Evolutionary conservation across 2,329 filamentous ascomycete genomes (phyloP).

Genomic region (Fusarium sp.): DNA sequence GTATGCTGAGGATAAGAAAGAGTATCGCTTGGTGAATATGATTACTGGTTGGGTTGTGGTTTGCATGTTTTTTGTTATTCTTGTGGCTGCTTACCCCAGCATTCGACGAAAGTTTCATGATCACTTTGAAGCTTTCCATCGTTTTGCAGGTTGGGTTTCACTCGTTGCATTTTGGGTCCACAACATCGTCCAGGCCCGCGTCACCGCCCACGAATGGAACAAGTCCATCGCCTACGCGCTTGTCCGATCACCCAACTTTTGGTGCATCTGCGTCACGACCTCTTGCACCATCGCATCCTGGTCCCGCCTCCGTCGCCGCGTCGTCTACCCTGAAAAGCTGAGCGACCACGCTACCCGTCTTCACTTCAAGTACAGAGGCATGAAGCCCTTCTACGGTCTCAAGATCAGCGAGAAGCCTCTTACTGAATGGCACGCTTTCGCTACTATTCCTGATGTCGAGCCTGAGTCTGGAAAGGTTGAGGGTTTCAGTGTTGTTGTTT

Average conservation of each 20-base stretch:
- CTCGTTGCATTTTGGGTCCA: conserved; percentile 11
- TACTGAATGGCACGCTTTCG: conserved; percentile 21
- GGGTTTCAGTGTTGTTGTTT: conserved; percentile 21
- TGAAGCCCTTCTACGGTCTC: conserved; percentile 23
- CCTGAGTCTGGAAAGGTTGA: conserved; percentile 16
- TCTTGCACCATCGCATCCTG: conserved; percentile 15
- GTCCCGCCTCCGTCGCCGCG: conserved; percentile 7
- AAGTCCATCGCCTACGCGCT: conserved; percentile 2
- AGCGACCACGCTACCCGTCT: conserved; percentile 22
- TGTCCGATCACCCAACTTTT: conserved; percentile 20
- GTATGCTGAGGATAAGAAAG: not conserved
- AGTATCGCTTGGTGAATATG: conserved; percentile 14
- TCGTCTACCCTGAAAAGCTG: conserved; percentile 16
- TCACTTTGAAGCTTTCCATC: conserved; percentile 22
- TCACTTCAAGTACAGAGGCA: conserved; percentile 25
- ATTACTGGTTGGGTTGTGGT: conserved; percentile 17
- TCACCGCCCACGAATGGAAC: conserved; percentile 12
- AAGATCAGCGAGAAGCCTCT: conserved; percentile 27
- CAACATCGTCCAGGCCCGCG: conserved; percentile 16
- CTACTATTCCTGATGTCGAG: conserved; percentile 17
- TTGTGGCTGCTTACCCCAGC: conserved; percentile 2
- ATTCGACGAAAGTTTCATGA: conserved; percentile 23
- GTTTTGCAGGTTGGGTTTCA: conserved; percentile 17
- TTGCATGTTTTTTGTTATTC: conserved; percentile 13
- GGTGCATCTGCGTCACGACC: conserved; percentile 22